phyloP scores from a whole-genome alignment of 805 yeast species.

The Teunomyces barrocoloradensis region DNA sequence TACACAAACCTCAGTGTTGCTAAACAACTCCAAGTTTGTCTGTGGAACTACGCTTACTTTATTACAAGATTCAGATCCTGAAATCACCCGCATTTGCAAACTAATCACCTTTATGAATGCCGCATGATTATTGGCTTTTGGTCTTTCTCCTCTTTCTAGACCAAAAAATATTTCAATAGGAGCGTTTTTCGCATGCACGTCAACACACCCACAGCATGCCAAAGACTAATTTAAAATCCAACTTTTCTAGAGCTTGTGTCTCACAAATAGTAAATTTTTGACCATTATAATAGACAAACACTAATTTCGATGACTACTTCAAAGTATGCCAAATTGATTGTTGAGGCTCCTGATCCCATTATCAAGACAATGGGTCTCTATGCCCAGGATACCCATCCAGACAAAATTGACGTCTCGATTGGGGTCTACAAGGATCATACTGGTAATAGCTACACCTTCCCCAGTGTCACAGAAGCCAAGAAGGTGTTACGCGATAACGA shows the following conservation, averaged over 20 bases:
- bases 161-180: not conserved
- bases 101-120: not conserved
- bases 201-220: not conserved
- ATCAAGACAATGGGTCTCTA: constrained; percentile 19
- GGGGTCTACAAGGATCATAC: constrained; percentile 46
- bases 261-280: too few species aligned
- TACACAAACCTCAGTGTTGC: constrained; percentile 14
- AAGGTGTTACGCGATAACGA: constrained; percentile 28
- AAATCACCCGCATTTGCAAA: constrained; percentile 1
- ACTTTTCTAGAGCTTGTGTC: too few species aligned
- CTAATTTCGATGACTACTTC: constrained; percentile 12
- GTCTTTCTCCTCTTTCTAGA: not conserved
- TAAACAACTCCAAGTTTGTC: constrained; percentile 33
- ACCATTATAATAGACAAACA: too few species aligned
- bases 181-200: not conserved
- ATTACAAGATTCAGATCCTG: not conserved
- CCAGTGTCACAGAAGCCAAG: constrained; percentile 38
- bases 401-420: constrained; percentile 41
- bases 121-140: not conserved
- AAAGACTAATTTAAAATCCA: too few species aligned
- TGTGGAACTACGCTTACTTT: constrained; percentile 19
- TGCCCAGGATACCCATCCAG: constrained; percentile 25
- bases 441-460: constrained; percentile 37
- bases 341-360: constrained; percentile 30
- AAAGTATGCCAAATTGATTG: constrained; percentile 15